Percentiles rank a stretch among this genome's conserved stretches.
Evolutionary conservation across 2,329 filamentous ascomycete species (phyloP).

Genomic region (Blastomyces gilchristii): DNA sequence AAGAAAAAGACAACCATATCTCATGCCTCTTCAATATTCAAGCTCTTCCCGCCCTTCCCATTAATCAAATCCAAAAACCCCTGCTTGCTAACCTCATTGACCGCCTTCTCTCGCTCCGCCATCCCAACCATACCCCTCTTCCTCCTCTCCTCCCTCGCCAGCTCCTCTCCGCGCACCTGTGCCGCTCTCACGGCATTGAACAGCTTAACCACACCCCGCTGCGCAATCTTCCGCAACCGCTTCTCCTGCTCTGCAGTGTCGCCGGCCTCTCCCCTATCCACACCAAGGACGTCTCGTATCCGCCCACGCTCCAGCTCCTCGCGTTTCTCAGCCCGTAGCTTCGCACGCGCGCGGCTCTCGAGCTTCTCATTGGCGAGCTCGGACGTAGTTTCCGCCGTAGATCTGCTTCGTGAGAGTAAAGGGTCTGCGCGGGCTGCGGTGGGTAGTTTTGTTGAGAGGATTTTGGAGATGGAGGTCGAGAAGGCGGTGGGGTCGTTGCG

Average conservation of each 20-base stretch:
- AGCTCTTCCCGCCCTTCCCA: slow-evolving; percentile 43
- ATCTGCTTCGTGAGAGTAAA: slow-evolving; percentile 73
- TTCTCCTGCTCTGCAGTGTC: slow-evolving; percentile 60
- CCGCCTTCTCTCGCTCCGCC: slow-evolving; percentile 69
- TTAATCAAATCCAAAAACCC: slow-evolving; percentile 87
- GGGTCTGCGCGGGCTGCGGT: slow-evolving; percentile 74
- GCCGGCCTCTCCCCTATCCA: slow-evolving; percentile 45
- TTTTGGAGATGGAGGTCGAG: slow-evolving; percentile 85
- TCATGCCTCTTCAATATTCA: slow-evolving; percentile 37
- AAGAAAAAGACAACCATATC: no score
- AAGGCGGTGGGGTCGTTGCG: slow-evolving; percentile 88
- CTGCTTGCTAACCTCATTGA: slow-evolving; percentile 94
- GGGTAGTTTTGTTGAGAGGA: slow-evolving; percentile 80
- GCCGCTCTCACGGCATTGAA: slow-evolving; percentile 93
- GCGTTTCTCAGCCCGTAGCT: slow-evolving; percentile 70
- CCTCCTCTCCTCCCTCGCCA: slow-evolving; percentile 54
- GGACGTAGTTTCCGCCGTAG: slow-evolving; percentile 60
- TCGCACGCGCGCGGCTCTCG: slow-evolving; percentile 68
- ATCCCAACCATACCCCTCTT: slow-evolving; percentile 69
- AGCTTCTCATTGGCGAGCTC: slow-evolving; percentile 65
- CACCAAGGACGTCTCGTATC: slow-evolving; percentile 71
- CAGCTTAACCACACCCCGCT: slow-evolving; percentile 86
- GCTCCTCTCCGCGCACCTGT: slow-evolving; percentile 77
- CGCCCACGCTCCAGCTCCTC: slow-evolving; percentile 74
- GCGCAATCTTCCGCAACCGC: slow-evolving; percentile 72